Base-by-base conservation (phyloP, 306 rosid species). In the Citrullus mucosospermus region DNA sequence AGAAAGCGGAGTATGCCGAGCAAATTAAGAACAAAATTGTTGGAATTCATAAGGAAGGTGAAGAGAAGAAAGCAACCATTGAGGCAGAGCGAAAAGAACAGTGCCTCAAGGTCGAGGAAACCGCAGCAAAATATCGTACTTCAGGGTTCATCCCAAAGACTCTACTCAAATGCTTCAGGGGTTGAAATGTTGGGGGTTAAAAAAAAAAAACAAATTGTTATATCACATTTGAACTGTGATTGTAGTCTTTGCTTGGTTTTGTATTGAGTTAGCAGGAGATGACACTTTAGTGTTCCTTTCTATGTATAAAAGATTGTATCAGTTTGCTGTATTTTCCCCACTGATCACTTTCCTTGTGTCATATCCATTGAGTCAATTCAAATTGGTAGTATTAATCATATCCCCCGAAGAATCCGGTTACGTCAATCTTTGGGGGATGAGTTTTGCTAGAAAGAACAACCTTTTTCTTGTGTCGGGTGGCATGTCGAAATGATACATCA, bases 1-100 rank as follows among this genome's bases (percentile, higher is more conserved):
- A 78, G 81, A 78, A 53, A 38, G 81, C 81, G 16, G 75, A 78
- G 71, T 78, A 78, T n/a, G 76, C 36, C 10, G 81, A 78, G 54
- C 50, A 66, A 39, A 67, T 67, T 76, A 65, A 65, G 76, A 65
- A 78, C 66, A 66, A 53, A 32, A 78, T 78, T 0, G 81, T 56
- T 65, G 81, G 59, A 63, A 39, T 78, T n/a, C 65, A 53, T 25
- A 78, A 66, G 75, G 54, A 54, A 20, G 65, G 28, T 1, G 81
- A 78, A 39, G 81, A 78, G 30, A 78, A 78, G 81, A 78, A 41
- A 67, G 81, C 81, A 30, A n/a, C 38, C 57, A 66, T 78, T 1
- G 54, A 66, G 4, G 81, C 76, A n/a, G 44, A 51, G 25, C 39
- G 65, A 39, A 55, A 62, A 22, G 81, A 78, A 60, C 76, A 65